Base-by-base conservation (phyloP, 2,329 filamentous ascomycete species). In the Pseudofabraea citricarpa region DNA sequence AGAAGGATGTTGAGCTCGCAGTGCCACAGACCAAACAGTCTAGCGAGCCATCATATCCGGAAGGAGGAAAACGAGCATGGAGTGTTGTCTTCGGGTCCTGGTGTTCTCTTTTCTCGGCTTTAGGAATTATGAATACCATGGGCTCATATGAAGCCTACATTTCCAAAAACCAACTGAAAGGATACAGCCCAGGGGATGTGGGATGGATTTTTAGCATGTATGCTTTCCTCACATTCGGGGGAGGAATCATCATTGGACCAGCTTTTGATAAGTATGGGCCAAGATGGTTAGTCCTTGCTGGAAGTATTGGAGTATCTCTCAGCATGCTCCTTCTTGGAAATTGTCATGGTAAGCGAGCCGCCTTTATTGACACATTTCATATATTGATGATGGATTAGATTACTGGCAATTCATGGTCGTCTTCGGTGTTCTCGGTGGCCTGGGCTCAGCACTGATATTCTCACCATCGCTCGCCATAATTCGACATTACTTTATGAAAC, bases 151-250 rank as follows among this genome's bases (percentile, higher is more conserved):
- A 45, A 24, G 29, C n/a, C 4, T 36, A 45, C 61, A 69, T 93
- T 21, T 73, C 79, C n/a, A 76, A 69, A 23, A 73, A 94, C 60
- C 87, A 94, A 60, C 74, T 95, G 9, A 70, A 71, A 19, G 68
- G 70, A 21, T 81, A 88, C 59, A 77, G 70, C 48, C 79, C 85
- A 47, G 81, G 83, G 24, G 79, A 76, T 2, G 79, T 90, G 24
- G 87, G 87, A n/a, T 95, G 89, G 89, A 87, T 95, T 49, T 94
- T 94, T 59, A 85, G 83, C 44, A 67, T 94, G 38, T 91, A 89
- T 58, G 80, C 85, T 8, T 93, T 91, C 56, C 68, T 94, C 16
- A 76, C 82, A 44, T 95, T 95, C 67, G 86, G 90, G 59, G 81
- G 86, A 42, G 89, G 90, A 35, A 74, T 95, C 16, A 24, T 36